These are phyloP conservation scores for Globisporangium rhizosaccharum DNA, from an alignment of 352 stramenopile species.

Conservation along the genomic window DNA sequence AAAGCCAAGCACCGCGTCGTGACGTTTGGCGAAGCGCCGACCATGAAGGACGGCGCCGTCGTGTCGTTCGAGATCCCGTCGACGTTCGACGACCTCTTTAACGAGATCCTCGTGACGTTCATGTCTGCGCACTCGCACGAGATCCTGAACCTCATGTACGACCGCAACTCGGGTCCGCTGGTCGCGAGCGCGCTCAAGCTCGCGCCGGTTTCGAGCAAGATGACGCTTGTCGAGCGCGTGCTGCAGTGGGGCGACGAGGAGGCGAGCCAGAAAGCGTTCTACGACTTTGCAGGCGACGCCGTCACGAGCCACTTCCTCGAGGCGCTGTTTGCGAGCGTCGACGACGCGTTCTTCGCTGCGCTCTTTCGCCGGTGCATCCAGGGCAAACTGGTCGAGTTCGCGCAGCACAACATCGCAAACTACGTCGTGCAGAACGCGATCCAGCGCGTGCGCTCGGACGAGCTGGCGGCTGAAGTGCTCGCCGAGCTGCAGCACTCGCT, in stretches of 20 bases:
- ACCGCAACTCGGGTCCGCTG: slow-evolving; percentile 69
- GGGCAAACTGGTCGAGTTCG: slow-evolving; percentile 60
- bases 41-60: slow-evolving; percentile 28
- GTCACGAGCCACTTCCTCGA: slow-evolving; percentile 80
- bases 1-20: slow-evolving; percentile 73
- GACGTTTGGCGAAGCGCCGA: slow-evolving; percentile 41
- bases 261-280: slow-evolving; percentile 43
- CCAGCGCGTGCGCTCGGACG: slow-evolving; percentile 35
- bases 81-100: slow-evolving; percentile 53
- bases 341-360: slow-evolving; percentile 61
- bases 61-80: slow-evolving; percentile 44
- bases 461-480: slow-evolving; percentile 45
- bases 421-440: slow-evolving; percentile 80
- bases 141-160: slow-evolving; percentile 61
- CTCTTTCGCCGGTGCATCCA: slow-evolving; percentile 63
- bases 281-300: slow-evolving; percentile 60
- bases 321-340: slow-evolving; percentile 46
- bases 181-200: slow-evolving; percentile 61
- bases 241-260: slow-evolving; percentile 69
- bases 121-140: slow-evolving; percentile 34
- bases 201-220: slow-evolving; percentile 36
- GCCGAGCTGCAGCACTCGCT: slow-evolving; percentile 49
- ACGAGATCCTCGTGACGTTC: slow-evolving; percentile 47
- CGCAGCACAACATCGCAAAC: slow-evolving; percentile 70
- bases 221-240: slow-evolving; percentile 54